A percentile compares a stretch with the other conserved stretches of the same genome.
phyloP scores from a whole-genome alignment of 2,329 filamentous ascomycete species.

The Akanthomyces dipterigenus region DNA sequence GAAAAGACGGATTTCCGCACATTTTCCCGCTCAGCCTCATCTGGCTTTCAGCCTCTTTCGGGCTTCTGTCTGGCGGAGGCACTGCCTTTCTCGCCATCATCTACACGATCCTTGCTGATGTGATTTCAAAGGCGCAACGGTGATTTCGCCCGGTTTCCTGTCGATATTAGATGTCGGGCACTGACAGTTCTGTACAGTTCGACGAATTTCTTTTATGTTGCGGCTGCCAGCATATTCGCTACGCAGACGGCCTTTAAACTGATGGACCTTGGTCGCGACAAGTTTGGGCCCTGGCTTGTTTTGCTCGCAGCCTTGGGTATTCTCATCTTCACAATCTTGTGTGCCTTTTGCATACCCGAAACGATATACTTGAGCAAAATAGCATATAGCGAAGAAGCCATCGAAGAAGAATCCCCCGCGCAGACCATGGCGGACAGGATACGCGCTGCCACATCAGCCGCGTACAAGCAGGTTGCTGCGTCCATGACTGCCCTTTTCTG shows the following conservation, averaged over 20 bases:
- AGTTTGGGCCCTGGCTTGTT: neutral
- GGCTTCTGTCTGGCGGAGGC: neutral
- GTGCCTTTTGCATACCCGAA: neutral
- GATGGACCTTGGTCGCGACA: neutral
- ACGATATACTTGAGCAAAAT: neutral
- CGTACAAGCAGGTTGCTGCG: neutral
- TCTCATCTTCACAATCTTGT: neutral
- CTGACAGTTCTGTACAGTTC: neutral
- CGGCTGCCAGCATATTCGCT: neutral
- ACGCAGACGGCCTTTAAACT: neutral
- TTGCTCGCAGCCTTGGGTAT: neutral
- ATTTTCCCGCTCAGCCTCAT: neutral
- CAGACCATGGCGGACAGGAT: neutral
- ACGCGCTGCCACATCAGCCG: neutral
- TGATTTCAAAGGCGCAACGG: neutral
- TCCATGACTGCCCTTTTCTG: slow-evolving; percentile 1
- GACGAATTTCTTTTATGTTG: neutral
- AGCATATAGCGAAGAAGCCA: neutral
- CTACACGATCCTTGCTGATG: neutral
- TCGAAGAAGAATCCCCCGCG: neutral
- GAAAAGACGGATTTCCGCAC: neutral
- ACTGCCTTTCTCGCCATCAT: neutral
- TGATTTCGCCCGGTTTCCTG: neutral
- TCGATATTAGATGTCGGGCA: neutral
- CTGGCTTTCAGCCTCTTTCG: neutral